Evolutionary conservation across 208 protist species (phyloP), one percentile per base, ranked within the genome.

Genomic region (Crithidia acanthocephali): DNA sequence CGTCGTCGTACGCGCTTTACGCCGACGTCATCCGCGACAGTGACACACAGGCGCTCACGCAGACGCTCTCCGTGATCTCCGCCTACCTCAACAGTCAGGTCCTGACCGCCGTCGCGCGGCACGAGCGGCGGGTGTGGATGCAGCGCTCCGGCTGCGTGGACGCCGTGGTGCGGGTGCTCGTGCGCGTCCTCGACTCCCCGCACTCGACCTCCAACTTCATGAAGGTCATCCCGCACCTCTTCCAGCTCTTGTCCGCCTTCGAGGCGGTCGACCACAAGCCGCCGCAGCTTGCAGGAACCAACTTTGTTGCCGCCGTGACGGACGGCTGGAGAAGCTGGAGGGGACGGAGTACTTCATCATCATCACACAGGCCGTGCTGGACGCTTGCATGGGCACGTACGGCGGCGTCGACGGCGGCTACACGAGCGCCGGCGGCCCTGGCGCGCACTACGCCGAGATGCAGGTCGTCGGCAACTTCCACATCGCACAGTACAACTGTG

Each of bases 211-310:
- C 62, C n/a, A 72, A 45, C 16, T 92, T 90, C 57, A 70, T 84
- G 42, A 68, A 69, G 32, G 59, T 91, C 20, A 87, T 92, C 33
- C 81, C 81, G n/a, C 74, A 87, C 33, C 23, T 91, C 4, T 95
- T 95, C 51, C 76, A 81, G 28, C 88, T 93, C 58, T 81, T 95
- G 50, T 90, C 81, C 20, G 66, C 83, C 10, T 88, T 89, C 37
- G 88, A 95, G 74, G 80, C 85, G 13, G 74, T 80, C 13, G 80
- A 92, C 37, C 76, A 83, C 13, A 71, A 57, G 30, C 64, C 79
- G 20, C 81, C 91, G 58, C 66, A 81, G 45, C 85, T 95, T 23
- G 27, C 60, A 4, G 71, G 84, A 25, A 91, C 88, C 23, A 65
- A 74, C 45, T 87, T 94, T 51, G 45, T 87, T 0, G 58, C 83